Conservation (phyloP, 2,329 filamentous ascomycete species). For the Fusarium pseudocircinatum region DNA sequence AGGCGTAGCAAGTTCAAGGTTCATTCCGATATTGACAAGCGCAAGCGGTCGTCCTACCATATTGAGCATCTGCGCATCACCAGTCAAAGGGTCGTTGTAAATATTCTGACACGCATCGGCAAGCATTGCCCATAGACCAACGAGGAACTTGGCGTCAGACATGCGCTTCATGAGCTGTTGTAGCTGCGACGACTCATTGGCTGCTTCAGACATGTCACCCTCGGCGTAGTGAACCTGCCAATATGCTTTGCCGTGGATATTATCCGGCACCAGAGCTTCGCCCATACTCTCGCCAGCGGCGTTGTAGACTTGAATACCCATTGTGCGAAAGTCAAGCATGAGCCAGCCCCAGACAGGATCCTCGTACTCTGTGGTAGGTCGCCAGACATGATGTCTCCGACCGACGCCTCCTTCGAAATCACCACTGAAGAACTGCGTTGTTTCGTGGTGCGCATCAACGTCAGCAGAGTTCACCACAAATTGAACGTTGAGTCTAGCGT, state of each 20-base stretch:
- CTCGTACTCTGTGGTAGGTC: not conserved
- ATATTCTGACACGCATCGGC: not conserved
- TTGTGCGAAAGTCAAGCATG: not conserved
- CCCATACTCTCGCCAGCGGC: not conserved
- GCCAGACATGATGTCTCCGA: not conserved
- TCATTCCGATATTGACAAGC: not conserved
- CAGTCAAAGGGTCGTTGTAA: not conserved
- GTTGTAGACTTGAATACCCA: not conserved
- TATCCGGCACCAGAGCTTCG: not conserved
- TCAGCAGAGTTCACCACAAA: not conserved
- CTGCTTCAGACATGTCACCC: not conserved
- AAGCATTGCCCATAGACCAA: not conserved
- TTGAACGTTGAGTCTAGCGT: not conserved
- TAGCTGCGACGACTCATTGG: not conserved
- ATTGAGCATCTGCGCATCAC: not conserved
- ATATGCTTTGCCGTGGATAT: not conserved
- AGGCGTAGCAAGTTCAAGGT: not conserved
- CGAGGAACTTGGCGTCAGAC: not conserved
- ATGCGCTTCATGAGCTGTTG: not conserved
- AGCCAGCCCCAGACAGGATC: not conserved
- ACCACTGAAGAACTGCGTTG: not conserved
- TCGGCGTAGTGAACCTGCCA: not conserved
- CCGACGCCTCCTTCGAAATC: not conserved
- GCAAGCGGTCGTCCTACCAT: not conserved
- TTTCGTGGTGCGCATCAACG: not conserved